Percentiles rank a stretch among this genome's conserved stretches.
These are phyloP conservation scores for Trametes meyenii DNA, from an alignment of 768 basidiomycete genomes.

Conservation along the genomic window DNA sequence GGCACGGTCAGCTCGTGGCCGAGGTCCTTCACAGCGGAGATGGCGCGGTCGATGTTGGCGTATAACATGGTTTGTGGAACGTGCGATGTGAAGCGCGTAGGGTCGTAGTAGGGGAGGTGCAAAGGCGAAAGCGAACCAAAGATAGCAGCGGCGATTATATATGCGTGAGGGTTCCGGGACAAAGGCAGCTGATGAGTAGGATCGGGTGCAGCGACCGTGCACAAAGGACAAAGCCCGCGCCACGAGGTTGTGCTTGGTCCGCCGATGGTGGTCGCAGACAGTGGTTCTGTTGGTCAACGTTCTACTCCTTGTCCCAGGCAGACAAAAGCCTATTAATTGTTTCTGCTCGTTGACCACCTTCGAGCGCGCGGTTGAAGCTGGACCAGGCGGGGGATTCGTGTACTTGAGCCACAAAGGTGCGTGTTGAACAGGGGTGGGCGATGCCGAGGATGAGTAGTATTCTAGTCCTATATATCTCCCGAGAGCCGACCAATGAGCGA, in stretches of 20 bases:
- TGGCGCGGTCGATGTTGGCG: constrained; percentile 18
- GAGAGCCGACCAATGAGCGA: not conserved
- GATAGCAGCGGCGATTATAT: constrained; percentile 5
- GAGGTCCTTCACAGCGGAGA: constrained; percentile 16
- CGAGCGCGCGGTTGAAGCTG: no score
- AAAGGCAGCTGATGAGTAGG: constrained; percentile 5
- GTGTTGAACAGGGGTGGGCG: no score
- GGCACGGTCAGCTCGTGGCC: constrained; percentile 32
- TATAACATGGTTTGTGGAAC: not conserved
- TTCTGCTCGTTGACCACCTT: no score
- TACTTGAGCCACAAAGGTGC: no score
- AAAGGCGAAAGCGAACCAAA: not conserved
- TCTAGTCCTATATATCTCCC: not conserved
- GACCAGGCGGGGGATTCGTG: no score
- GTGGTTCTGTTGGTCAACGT: no score
- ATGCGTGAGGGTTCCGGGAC: not conserved
- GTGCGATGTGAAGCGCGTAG: not conserved
- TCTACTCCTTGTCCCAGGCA: no score
- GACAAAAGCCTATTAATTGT: no score
- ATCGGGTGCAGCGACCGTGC: constrained; percentile 3
- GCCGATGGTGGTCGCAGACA: no score
- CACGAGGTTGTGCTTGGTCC: constrained; percentile 3
- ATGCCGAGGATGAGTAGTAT: not conserved
- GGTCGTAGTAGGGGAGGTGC: not conserved
- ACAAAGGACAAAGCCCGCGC: constrained; percentile 1